Evolutionary conservation across 305 asterid genomes (phyloP).

Genomic region (Stenogyne calaminthoides): DNA sequence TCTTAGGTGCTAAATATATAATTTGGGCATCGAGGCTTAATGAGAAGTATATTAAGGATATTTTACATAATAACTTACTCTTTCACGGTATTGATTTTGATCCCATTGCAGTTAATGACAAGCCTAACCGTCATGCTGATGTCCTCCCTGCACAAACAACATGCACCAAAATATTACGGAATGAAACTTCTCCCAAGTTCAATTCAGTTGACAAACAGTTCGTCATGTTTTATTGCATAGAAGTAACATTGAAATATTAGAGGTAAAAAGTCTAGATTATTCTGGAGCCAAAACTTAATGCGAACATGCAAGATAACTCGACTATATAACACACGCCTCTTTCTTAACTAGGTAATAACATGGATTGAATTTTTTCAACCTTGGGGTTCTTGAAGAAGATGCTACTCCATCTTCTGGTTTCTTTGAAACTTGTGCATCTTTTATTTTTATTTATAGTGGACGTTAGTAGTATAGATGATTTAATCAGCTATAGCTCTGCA

Average conservation of each 20-base stretch:
- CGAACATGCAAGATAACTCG: not conserved
- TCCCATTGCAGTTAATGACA: conserved; percentile 91
- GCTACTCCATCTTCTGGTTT: too few species aligned
- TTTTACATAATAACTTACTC: conserved; percentile 60
- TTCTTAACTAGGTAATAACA: not conserved
- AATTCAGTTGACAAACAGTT: not conserved
- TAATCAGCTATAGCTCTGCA: too few species aligned
- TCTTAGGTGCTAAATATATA: not conserved
- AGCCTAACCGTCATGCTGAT: conserved; percentile 96
- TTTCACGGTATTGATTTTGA: conserved; percentile 79
- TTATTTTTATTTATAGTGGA: too few species aligned
- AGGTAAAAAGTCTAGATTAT: not conserved
- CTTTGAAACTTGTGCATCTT: too few species aligned
- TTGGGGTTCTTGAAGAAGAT: too few species aligned
- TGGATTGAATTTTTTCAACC: not conserved
- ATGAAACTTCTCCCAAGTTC: not conserved
- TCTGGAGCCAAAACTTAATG: not conserved
- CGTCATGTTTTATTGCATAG: not conserved
- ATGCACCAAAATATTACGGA: conserved; percentile 30
- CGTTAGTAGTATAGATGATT: too few species aligned
- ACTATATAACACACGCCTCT: not conserved
- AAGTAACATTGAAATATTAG: not conserved
- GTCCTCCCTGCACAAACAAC: conserved; percentile 86
- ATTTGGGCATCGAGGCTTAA: conserved; percentile 15
- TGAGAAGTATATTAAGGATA: not conserved